Evolutionary conservation across 1,284 basidiomycete species (phyloP).

Genomic region (Trametes pubescens): DNA sequence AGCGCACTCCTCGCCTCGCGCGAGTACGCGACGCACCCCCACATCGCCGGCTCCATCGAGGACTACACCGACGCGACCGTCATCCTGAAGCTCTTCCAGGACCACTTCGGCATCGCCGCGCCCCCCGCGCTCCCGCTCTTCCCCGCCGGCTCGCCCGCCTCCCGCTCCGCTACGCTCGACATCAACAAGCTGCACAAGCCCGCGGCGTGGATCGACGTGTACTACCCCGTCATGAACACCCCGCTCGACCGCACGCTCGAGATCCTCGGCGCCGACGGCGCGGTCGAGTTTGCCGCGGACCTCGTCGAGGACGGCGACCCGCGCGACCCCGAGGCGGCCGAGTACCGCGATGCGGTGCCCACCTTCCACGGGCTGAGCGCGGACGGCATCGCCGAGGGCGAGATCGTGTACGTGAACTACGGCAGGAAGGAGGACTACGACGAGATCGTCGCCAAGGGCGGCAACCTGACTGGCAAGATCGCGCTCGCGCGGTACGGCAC

Average conservation of each 20-base stretch:
- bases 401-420: conserved; percentile 85
- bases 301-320: conserved; percentile 75
- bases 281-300: conserved; percentile 73
- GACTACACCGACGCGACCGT: conserved; percentile 73
- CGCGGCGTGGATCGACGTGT: conserved; percentile 81
- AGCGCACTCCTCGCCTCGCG: conserved; percentile 66
- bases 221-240: conserved; percentile 86
- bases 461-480: conserved; percentile 82
- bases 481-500: conserved; percentile 86
- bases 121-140: conserved; percentile 59
- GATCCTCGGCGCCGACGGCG: conserved; percentile 63
- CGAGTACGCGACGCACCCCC: conserved; percentile 70
- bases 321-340: conserved; percentile 67
- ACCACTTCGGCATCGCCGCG: conserved; percentile 60
- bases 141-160: conserved; percentile 68
- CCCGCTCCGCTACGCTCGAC: conserved; percentile 68
- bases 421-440: conserved; percentile 70
- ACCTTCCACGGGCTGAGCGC: conserved; percentile 77
- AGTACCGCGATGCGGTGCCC: conserved; percentile 64
- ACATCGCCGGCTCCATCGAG: conserved; percentile 72
- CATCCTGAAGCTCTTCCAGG: conserved; percentile 69
- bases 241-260: conserved; percentile 70
- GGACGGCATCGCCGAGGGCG: conserved; percentile 70
- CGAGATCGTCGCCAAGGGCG: conserved; percentile 54
- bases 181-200: conserved; percentile 58